Evolutionary conservation across 306 rosid genomes (phyloP).

Genomic region (Cucumis cinereus): DNA sequence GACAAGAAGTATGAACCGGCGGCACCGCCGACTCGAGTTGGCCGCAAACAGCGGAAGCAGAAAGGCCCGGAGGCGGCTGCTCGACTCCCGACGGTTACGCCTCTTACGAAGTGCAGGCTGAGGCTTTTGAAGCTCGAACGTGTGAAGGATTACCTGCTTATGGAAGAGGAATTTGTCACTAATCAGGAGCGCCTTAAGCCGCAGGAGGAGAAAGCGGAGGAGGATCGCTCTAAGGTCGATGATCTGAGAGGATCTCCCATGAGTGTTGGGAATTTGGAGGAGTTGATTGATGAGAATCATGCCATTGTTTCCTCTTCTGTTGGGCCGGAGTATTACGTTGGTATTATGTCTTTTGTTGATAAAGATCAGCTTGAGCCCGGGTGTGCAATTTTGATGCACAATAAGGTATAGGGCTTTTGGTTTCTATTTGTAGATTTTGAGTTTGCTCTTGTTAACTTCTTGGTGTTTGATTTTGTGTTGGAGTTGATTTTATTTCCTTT

Average conservation of each 20-base stretch:
- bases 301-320: slow-evolving; percentile 96
- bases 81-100: slow-evolving; percentile 72
- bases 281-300: slow-evolving; percentile 87
- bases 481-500: background rate
- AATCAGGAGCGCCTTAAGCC: slow-evolving; percentile 94
- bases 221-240: slow-evolving; percentile 95
- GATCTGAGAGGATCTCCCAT: slow-evolving; percentile 95
- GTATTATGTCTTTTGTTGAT: slow-evolving; percentile 84
- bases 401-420: slow-evolving; percentile 44
- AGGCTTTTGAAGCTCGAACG: slow-evolving; percentile 81
- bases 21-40: slow-evolving; percentile 80
- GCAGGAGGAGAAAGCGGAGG: slow-evolving; percentile 95
- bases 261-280: slow-evolving; percentile 94
- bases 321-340: slow-evolving; percentile 92
- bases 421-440: background rate
- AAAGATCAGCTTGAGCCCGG: slow-evolving; percentile 98
- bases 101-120: slow-evolving; percentile 71
- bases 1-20: slow-evolving; percentile 94
- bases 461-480: background rate
- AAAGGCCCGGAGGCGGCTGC: slow-evolving; percentile 94
- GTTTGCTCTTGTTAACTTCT: background rate
- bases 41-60: slow-evolving; percentile 85
- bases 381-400: slow-evolving; percentile 92
- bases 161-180: slow-evolving; percentile 95
- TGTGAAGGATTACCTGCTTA: slow-evolving; percentile 70